phyloP scores from a whole-genome alignment of 495 filamentous ascomycete genomes.

The Schizothecium vesticola region DNA sequence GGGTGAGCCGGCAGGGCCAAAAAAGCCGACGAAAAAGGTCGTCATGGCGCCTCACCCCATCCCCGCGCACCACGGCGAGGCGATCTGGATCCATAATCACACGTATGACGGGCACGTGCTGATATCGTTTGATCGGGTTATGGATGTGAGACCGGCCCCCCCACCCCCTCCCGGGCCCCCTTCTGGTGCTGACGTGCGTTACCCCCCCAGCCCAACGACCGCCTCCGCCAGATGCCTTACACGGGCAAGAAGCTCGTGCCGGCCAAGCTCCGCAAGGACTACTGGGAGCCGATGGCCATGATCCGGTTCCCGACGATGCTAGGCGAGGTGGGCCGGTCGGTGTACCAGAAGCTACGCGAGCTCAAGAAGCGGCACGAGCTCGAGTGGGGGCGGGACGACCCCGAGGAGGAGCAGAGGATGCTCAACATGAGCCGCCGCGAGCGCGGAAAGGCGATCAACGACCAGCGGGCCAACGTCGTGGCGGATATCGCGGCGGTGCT shows the following conservation, averaged over 20 bases:
- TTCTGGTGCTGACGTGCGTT: not conserved
- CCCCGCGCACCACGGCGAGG: conserved; percentile 50
- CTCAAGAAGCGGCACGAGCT: conserved; percentile 66
- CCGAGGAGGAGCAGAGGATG: conserved; percentile 34
- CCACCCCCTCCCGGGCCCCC: conserved; percentile 1
- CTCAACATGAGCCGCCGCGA: conserved; percentile 44
- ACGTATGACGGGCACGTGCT: conserved; percentile 75
- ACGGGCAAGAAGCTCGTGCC: conserved; percentile 88
- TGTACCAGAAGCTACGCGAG: conserved; percentile 78
- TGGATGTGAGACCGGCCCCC: conserved; percentile 53
- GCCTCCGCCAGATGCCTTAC: conserved; percentile 73
- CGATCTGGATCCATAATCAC: conserved; percentile 82
- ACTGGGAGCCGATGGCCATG: conserved; percentile 78
- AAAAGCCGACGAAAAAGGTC: not conserved
- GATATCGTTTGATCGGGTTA: conserved; percentile 64
- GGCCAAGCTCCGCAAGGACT: conserved; percentile 73
- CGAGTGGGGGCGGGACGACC: conserved; percentile 44
- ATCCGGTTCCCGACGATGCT: conserved; percentile 57
- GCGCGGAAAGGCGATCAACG: conserved; percentile 62
- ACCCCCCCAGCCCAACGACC: conserved; percentile 52
- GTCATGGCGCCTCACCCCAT: conserved; percentile 6
- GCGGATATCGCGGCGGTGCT: conserved; percentile 84
- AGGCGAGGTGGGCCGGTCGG: conserved; percentile 58
- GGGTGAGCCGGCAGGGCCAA: not conserved
- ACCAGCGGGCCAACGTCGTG: conserved; percentile 83